Evolutionary conservation across 306 rosid genomes (phyloP).

Genomic region (Cucumis sativus): Cucumber_9930_V3 NC_026655.2:2296001-2296500

Average conservation of each 20-base stretch:
- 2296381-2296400: slow-evolving; percentile 29
- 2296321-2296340: slow-evolving; percentile 82
- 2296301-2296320: slow-evolving; percentile 47
- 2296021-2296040: not conserved
- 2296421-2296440: slow-evolving; percentile 52
- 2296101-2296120: slow-evolving; percentile 50
- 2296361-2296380: slow-evolving; percentile 49
- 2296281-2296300: slow-evolving; percentile 40
- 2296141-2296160: slow-evolving; percentile 32
- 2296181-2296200: not conserved
- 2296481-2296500: slow-evolving; percentile 73
- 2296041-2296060: slow-evolving; percentile 11
- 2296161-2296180: slow-evolving; percentile 30
- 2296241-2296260: slow-evolving; percentile 15
- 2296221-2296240: slow-evolving; percentile 6
- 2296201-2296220: slow-evolving; percentile 12
- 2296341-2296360: slow-evolving; percentile 80
- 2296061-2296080: slow-evolving; percentile 68
- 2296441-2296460: slow-evolving; percentile 66
- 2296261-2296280: slow-evolving; percentile 2
- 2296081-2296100: slow-evolving; percentile 72
- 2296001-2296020: not conserved
- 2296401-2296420: slow-evolving; percentile 81
- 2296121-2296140: slow-evolving; percentile 43
- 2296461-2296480: slow-evolving; percentile 58